Base-by-base conservation (phyloP, 768 basidiomycete genomes). In the Lentinula sp. region DNA sequence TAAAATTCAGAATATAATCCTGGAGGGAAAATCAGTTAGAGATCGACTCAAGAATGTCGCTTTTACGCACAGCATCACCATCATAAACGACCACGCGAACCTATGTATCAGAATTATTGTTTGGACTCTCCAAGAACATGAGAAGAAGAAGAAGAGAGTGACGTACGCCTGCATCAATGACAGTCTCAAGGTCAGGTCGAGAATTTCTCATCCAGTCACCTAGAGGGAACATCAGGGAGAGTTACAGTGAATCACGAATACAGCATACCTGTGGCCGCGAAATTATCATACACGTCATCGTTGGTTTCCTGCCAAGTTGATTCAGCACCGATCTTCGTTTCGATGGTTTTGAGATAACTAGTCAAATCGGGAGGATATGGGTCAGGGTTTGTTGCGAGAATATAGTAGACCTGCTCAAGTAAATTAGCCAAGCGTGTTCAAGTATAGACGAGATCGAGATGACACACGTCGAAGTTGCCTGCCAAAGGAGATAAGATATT, bases 391-490 rank as follows among this genome's bases (percentile, higher is more conserved):
- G 57, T 63, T 0, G 78, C 65, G 37, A 70, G 81, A 32, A 84
- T 77, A 66, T 82, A 82, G 69, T 83, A 85, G 9, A 81, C 71
- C 76, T 77, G 46, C 2, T 10, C 10, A 31, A 35, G 2, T 13
- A 56, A 9, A 28, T 11, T 9, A 8, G 8, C 31, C 53, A 40
- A 8, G 4, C 11, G 15, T 2, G 39, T 55, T 42, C 18, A 39
- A 21, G 18, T 10, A 55, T 15, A 39, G 39, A 42, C 23, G n/a
- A 5, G 28, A 28, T 28, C n/a, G 13, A 9, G 48, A 35, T 39
- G n/a, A 66, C 74, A 23, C 64, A 80, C 81, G 67, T 86, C 83
- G 62, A 73, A 85, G 65, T 79, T 72, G 39, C 85, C 85, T 13
- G 76, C 78, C 46, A 86, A 74, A 31, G 82, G 80, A 0, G 74